A percentile compares a stretch with the other conserved stretches of the same genome.
phyloP scores from a whole-genome alignment of 2,329 filamentous ascomycete species.

The Leptodontidium sp. region DNA sequence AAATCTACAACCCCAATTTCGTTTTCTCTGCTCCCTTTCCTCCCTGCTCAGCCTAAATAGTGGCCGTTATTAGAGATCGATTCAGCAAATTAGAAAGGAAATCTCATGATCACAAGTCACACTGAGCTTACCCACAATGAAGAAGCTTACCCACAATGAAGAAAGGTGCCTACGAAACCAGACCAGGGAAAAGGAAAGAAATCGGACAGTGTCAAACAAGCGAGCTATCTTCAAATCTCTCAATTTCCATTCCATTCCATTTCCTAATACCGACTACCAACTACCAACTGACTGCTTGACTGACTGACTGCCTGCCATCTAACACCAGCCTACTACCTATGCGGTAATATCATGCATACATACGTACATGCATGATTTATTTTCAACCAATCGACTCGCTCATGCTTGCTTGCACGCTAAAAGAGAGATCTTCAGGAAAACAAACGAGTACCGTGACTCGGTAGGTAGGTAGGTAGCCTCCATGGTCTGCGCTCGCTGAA shows the following conservation, averaged over 20 bases:
- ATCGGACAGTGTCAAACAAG: too few species aligned
- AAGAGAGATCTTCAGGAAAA: not conserved
- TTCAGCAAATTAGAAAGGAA: too few species aligned
- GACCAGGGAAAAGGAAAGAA: too few species aligned
- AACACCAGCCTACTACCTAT: not conserved
- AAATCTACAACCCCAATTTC: too few species aligned
- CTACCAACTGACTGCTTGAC: not conserved
- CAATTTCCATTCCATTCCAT: slow-evolving; percentile 6
- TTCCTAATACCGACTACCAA: slow-evolving; percentile 1
- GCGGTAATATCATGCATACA: not conserved
- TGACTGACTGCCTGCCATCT: not conserved
- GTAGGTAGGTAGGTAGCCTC: not conserved
- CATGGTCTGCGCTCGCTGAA: not conserved
- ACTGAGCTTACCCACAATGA: too few species aligned
- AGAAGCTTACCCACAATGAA: too few species aligned
- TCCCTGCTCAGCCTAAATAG: too few species aligned
- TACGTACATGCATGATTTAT: not conserved
- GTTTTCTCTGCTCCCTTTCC: too few species aligned
- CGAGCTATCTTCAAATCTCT: not conserved
- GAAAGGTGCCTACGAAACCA: too few species aligned
- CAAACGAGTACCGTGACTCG: not conserved
- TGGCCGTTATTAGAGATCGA: too few species aligned
- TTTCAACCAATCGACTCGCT: not conserved
- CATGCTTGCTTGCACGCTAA: slow-evolving; percentile 4
- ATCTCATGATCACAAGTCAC: too few species aligned